Conservation (phyloP, 257 asterid genomes). For the Solanum pinnatisectum region DNA sequence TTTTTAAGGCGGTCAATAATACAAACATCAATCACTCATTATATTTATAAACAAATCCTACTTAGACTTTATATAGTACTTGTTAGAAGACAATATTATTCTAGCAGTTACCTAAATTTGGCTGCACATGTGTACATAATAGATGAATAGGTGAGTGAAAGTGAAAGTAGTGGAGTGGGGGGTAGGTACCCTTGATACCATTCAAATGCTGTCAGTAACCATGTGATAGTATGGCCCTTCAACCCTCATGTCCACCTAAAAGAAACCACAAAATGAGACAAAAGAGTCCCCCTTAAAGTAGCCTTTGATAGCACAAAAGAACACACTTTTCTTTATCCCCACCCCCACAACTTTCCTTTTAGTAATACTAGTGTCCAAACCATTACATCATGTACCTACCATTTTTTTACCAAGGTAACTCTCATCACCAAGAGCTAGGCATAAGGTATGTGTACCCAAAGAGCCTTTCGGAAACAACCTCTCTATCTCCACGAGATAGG, state of each 20-base stretch:
- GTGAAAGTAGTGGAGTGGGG: slow-evolving; percentile 11
- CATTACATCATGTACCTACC: neutral
- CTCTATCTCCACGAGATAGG: neutral
- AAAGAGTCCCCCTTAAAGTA: slow-evolving; percentile 21
- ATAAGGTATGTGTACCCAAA: no score
- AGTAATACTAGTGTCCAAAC: neutral
- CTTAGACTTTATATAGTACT: neutral
- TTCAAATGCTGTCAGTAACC: slow-evolving; percentile 27
- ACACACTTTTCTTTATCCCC: slow-evolving; percentile 7
- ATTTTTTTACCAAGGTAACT: neutral
- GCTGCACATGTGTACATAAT: neutral
- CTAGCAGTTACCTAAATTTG: neutral
- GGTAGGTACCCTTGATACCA: slow-evolving; percentile 21
- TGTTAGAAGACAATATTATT: neutral
- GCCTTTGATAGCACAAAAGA: slow-evolving; percentile 30
- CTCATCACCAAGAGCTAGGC: neutral
- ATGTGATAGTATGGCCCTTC: slow-evolving; percentile 32
- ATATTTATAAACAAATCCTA: neutral
- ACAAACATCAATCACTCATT: neutral
- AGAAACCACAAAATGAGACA: slow-evolving; percentile 36
- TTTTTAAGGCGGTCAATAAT: neutral
- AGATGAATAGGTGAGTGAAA: slow-evolving; percentile 10
- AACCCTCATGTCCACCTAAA: slow-evolving; percentile 32
- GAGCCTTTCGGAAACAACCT: neutral
- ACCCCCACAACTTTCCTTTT: neutral